Percentiles rank a stretch among this genome's conserved stretches.
Conservation (phyloP, 148 eudicot species). For the Silene uniflora region DNA sequence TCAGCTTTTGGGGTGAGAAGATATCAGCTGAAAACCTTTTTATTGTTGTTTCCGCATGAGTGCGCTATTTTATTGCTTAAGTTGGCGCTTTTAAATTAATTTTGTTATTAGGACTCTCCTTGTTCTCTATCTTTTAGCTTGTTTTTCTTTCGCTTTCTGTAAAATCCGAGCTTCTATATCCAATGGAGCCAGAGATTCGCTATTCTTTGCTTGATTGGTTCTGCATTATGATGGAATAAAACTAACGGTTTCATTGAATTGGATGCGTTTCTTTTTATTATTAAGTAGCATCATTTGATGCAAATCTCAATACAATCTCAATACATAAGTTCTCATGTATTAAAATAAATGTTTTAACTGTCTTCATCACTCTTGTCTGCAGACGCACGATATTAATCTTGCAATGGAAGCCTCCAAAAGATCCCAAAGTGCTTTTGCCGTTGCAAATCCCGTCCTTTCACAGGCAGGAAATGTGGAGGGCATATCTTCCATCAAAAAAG, state of each 20-base stretch:
- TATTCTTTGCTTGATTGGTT: too few relatives aligned
- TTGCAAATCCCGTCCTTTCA: slow-evolving; percentile 29
- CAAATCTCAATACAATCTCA: too few relatives aligned
- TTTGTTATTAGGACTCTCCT: not conserved
- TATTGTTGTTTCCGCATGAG: not conserved
- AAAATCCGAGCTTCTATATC: too few relatives aligned
- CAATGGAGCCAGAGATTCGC: too few relatives aligned
- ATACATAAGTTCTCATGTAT: not conserved
- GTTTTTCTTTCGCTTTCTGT: too few relatives aligned
- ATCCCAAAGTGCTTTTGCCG: slow-evolving; percentile 36
- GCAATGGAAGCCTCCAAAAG: slow-evolving; percentile 49
- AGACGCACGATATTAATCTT: slow-evolving; percentile 36
- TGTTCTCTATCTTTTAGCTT: not conserved
- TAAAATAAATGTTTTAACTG: not conserved
- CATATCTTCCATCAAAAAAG: slow-evolving; percentile 34
- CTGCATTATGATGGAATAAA: too few relatives aligned
- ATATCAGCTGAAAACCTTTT: not conserved
- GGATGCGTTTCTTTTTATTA: too few relatives aligned
- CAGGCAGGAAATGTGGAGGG: slow-evolving; percentile 35
- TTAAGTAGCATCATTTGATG: too few relatives aligned
- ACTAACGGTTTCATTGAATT: too few relatives aligned
- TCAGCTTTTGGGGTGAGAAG: not conserved
- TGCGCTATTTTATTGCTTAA: not conserved
- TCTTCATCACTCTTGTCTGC: slow-evolving; percentile 1
- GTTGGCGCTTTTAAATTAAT: not conserved